A percentile compares a stretch with the other conserved stretches of the same genome.
Conservation (phyloP, 352 stramenopile genomes). For the Phytophthora macrochlamydospora region DNA sequence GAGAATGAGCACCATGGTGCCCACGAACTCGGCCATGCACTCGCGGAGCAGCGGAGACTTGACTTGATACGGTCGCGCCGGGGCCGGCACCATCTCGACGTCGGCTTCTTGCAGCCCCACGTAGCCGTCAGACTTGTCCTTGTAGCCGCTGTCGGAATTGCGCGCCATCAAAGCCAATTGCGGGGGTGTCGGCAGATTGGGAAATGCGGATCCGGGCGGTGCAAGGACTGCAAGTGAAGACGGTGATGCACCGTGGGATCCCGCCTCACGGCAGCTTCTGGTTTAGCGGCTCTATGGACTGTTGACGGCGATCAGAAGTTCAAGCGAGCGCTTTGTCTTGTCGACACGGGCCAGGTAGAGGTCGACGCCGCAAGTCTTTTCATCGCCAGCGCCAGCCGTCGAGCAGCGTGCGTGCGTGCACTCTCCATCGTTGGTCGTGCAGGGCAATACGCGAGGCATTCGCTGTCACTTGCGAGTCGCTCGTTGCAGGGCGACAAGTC, state of each 20-base stretch:
- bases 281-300: not conserved
- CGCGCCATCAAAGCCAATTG: conserved; percentile 14
- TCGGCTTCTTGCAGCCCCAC: conserved; percentile 30
- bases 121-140: conserved; percentile 37
- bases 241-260: conserved; percentile 4
- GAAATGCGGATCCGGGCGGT: not conserved
- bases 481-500: not conserved
- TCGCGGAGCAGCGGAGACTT: conserved; percentile 54
- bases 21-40: conserved; percentile 69
- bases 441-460: no score
- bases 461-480: no score
- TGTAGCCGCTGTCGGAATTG: conserved; percentile 27
- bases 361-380: not conserved
- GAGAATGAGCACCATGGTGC: conserved; percentile 57
- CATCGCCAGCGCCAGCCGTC: no score
- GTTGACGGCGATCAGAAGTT: conserved; percentile 2
- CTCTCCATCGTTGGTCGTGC: not conserved
- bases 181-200: conserved; percentile 8
- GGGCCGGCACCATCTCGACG: conserved; percentile 17
- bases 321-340: not conserved
- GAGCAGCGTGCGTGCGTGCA: not conserved
- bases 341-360: not conserved
- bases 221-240: not conserved
- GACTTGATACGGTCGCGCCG: conserved; percentile 33
- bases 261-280: not conserved